These are phyloP conservation scores for Diaporthe citrichinensis DNA, from an alignment of 2,329 filamentous ascomycete genomes.

Conservation along the genomic window DNA sequence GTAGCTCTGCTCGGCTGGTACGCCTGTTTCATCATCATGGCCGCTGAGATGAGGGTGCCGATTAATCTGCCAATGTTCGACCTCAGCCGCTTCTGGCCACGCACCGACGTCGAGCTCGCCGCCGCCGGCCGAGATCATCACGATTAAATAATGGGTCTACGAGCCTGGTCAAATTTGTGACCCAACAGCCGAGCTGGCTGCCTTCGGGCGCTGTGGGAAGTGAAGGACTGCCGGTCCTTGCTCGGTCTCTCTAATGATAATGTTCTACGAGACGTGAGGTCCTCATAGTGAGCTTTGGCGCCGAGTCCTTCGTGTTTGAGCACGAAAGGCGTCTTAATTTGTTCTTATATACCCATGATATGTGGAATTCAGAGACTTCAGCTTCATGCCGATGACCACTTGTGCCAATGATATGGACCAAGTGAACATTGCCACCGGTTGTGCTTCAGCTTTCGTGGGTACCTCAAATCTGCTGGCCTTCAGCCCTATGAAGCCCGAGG, in stretches of 20 bases:
- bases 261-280: neutral
- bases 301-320: neutral
- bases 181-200: neutral
- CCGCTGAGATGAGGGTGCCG: slow-evolving; percentile 65
- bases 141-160: neutral
- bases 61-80: slow-evolving; percentile 65
- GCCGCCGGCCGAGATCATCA: neutral
- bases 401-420: neutral
- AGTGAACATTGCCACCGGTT: neutral
- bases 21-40: slow-evolving; percentile 67
- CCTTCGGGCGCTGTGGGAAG: neutral
- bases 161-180: neutral
- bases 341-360: neutral
- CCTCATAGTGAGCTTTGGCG: neutral
- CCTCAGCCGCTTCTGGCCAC: slow-evolving; percentile 63
- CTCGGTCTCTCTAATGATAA: neutral
- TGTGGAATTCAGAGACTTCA: neutral
- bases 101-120: slow-evolving; percentile 50
- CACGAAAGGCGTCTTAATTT: neutral
- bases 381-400: neutral
- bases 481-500: neutral
- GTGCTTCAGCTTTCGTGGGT: neutral
- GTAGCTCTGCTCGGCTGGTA: slow-evolving; percentile 65
- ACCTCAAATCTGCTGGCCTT: neutral
- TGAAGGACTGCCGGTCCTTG: too few relatives aligned